Base-by-base conservation (phyloP, 2,329 filamentous ascomycete species). In the Cladosporium sphaerospermum region DNA sequence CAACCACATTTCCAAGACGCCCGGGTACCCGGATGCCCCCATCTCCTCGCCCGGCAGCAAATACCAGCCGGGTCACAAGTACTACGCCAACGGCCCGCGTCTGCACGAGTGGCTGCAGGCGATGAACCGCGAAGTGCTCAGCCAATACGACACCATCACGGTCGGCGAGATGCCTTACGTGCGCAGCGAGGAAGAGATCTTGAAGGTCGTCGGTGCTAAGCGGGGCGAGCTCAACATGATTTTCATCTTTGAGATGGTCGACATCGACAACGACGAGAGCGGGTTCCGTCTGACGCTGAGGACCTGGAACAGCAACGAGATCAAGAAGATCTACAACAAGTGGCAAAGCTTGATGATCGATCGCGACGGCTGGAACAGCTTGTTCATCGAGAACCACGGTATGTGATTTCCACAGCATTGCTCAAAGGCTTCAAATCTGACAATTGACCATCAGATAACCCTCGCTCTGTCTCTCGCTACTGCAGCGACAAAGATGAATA, bases 121-220 rank as follows among this genome's bases (percentile, higher is more conserved):
- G 32, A 72, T 83, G 52, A 74, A 80, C 5, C 65, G 70, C 33
- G 71, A 74, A 16, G 74, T 82, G 0, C 67, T 84, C 1, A 73
- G 74, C 45, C 73, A 80, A 51, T 82, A 82, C 57, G 75, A 78
- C 59, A 76, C 79, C 2, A 78, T 82, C 54, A 80, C 80, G 9
- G 79, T 83, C 0, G 80, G 81, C 18, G 81, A 83, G 62, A 83
- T 83, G 78, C 80, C 80, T 0, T 77, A 74, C 47, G 72, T 75
- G 11, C 67, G 69, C 8, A 72, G 76, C 55, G 69, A 71, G 10
- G 62, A 69, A 4, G 71, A 72, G 45, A 72, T 76, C 9, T 59
- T 75, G 16, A 67, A 66, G 28, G 70, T 72, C 34, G 71, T 76
- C 3, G 70, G 69, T 23, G 67, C 71, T 8, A 58, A 68, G 14